Evolutionary conservation across 1,139 yeast species (phyloP).

Genomic region (Meyerozyma guilliermondii): DNA sequence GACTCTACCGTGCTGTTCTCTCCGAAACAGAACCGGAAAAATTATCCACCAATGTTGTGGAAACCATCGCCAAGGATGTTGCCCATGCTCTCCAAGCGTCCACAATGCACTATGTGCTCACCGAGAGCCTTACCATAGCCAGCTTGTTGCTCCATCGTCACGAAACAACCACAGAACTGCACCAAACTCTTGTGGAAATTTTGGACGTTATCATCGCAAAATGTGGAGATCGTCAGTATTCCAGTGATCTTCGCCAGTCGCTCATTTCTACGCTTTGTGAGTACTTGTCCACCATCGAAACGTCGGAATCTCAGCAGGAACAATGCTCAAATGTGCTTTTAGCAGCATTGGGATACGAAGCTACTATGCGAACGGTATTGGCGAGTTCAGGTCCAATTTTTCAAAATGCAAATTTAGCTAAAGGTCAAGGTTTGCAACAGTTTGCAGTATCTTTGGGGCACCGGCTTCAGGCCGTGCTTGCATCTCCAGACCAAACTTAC

Average conservation of each 20-base stretch:
- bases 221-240: background rate
- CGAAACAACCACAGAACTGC: background rate
- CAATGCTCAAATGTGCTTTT: background rate
- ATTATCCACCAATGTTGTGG: background rate
- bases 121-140: slow-evolving; percentile 41
- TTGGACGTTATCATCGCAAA: background rate
- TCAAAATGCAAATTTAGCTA: background rate
- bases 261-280: background rate
- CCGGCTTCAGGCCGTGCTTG: background rate
- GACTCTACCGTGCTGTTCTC: background rate
- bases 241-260: background rate
- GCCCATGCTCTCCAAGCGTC: background rate
- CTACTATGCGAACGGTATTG: background rate
- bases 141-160: slow-evolving; percentile 4
- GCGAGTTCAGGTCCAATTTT: background rate
- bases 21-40: background rate
- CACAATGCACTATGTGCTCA: slow-evolving; percentile 14
- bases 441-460: background rate
- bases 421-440: background rate
- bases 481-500: background rate
- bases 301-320: background rate
- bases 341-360: background rate
- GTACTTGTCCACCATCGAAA: background rate
- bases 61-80: background rate
- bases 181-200: background rate